A percentile compares a stretch with the other conserved stretches of the same genome.
Conservation (phyloP, 1,284 basidiomycete genomes). For the Marasmius oreades region DNA sequence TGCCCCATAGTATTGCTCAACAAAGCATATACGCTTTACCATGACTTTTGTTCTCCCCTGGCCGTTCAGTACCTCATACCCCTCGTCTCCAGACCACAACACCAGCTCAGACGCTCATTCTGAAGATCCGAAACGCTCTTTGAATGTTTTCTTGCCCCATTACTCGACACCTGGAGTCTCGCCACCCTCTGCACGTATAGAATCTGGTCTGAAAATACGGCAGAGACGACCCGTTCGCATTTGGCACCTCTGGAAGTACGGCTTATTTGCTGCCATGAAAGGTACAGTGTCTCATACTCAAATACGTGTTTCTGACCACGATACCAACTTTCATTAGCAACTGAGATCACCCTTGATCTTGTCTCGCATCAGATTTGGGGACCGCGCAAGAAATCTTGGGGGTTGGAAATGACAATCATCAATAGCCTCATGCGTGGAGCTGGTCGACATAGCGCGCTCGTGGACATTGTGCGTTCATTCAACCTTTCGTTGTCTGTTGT, state of each 20-base stretch:
- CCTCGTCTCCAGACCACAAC: background rate
- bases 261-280: constrained; percentile 60
- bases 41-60: constrained; percentile 23
- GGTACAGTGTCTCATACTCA: constrained; percentile 32
- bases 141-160: constrained; percentile 43
- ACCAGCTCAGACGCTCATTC: background rate
- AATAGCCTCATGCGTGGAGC: constrained; percentile 85
- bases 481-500: background rate
- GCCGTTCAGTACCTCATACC: constrained; percentile 4
- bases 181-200: constrained; percentile 67
- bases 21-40: constrained; percentile 9
- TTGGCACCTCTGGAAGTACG: constrained; percentile 71
- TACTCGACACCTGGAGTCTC: constrained; percentile 65
- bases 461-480: constrained; percentile 69
- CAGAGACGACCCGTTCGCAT: constrained; percentile 50
- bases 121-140: constrained; percentile 2
- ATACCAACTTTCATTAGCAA: constrained; percentile 40
- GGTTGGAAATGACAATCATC: constrained; percentile 84
- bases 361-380: constrained; percentile 75
- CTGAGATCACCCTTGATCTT: constrained; percentile 65
- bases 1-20: too few relatives aligned
- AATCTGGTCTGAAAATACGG: constrained; percentile 57
- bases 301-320: background rate
- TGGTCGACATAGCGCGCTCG: constrained; percentile 78
- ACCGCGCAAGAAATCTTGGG: constrained; percentile 83